Conservation (phyloP, 495 filamentous ascomycete species). For the Penicillium nucicola region DNA sequence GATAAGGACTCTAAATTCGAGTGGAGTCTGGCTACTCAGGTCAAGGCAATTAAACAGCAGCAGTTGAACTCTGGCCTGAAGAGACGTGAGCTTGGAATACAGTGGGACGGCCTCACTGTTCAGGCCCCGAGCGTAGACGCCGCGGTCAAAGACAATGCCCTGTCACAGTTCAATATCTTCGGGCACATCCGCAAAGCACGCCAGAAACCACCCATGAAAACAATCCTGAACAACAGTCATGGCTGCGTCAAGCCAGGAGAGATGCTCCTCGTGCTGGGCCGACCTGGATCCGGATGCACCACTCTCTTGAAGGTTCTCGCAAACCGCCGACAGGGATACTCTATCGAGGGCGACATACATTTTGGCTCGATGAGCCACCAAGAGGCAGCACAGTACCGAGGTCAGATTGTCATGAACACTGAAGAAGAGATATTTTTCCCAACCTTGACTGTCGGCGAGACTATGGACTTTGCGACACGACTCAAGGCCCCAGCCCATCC, state of each 20-base stretch:
- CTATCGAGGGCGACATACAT: conserved; percentile 47
- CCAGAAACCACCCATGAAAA: too few relatives aligned
- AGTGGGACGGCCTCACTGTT: too few relatives aligned
- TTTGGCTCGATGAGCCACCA: conserved; percentile 53
- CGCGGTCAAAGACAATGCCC: too few relatives aligned
- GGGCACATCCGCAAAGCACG: too few relatives aligned
- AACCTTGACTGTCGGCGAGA: conserved; percentile 61
- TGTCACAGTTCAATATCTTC: too few relatives aligned
- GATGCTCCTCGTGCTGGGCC: conserved; percentile 42
- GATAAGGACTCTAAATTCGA: too few relatives aligned
- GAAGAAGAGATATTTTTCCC: conserved; percentile 72
- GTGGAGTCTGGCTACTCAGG: too few relatives aligned
- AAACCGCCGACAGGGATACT: conserved; percentile 58
- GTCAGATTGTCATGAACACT: conserved; percentile 63
- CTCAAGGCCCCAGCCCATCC: conserved; percentile 25
- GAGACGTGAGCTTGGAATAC: too few relatives aligned
- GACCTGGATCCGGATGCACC: conserved; percentile 42
- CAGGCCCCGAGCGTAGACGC: too few relatives aligned
- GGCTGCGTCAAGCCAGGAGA: conserved; percentile 54
- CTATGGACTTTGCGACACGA: conserved; percentile 58
- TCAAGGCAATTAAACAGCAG: too few relatives aligned
- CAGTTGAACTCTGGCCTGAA: too few relatives aligned
- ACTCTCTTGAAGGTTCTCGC: conserved; percentile 60
- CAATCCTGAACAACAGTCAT: conserved; percentile 15
- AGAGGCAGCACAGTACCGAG: conserved; percentile 56